These are phyloP conservation scores for Peniophora sp. DNA, from an alignment of 1,284 basidiomycete species.

Conservation along the genomic window DNA sequence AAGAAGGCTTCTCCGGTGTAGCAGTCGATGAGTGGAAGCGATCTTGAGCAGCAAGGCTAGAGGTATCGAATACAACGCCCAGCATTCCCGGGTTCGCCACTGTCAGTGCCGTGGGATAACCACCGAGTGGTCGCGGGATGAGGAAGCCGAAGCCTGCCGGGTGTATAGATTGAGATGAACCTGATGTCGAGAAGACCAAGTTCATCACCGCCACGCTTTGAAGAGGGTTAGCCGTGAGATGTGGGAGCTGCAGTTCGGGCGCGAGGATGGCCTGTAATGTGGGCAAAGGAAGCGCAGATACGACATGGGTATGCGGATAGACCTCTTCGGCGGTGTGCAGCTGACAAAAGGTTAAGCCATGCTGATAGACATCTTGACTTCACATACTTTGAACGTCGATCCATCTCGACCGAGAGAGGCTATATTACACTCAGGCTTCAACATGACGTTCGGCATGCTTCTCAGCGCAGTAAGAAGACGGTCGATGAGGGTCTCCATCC, in stretches of 20 bases:
- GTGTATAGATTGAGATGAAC: conserved; percentile 41
- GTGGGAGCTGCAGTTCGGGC: conserved; percentile 18
- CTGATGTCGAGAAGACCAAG: conserved; percentile 58
- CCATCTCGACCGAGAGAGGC: conserved; percentile 26
- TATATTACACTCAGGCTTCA: conserved; percentile 40
- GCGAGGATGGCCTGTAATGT: conserved; percentile 13
- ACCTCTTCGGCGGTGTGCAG: conserved; percentile 16
- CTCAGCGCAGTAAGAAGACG: conserved; percentile 46
- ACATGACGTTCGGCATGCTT: conserved; percentile 45
- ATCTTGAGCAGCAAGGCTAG: conserved; percentile 66
- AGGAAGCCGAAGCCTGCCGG: conserved; percentile 93
- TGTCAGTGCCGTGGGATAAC: conserved; percentile 28
- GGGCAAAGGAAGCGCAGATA: conserved; percentile 69
- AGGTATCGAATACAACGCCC: conserved; percentile 83
- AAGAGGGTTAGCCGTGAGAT: conserved; percentile 48
- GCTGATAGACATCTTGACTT: not conserved
- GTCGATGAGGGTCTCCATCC: conserved; percentile 63
- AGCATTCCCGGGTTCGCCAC: conserved; percentile 49
- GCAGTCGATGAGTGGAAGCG: conserved; percentile 15
- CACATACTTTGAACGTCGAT: conserved; percentile 13
- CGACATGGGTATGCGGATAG: conserved; percentile 44
- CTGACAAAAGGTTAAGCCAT: not conserved
- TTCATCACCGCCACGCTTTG: conserved; percentile 70
- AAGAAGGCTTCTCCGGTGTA: conserved; percentile 13
- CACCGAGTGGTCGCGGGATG: conserved; percentile 65